phyloP scores from a whole-genome alignment of 139 green algal species.

The Chlorella vulgaris region DNA sequence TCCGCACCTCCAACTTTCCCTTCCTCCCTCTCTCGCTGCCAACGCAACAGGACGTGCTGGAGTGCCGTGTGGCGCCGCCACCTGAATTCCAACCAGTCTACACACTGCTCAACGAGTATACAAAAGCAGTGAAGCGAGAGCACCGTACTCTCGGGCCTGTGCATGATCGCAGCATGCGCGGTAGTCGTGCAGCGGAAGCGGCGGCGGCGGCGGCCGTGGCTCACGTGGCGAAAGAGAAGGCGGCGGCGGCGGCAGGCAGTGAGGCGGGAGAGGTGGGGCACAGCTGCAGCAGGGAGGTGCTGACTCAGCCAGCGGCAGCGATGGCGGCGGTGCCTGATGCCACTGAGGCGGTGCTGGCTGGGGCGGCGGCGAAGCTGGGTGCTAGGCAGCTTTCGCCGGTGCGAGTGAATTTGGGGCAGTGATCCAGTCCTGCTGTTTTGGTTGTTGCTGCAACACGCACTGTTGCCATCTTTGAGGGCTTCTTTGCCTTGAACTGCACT shows the following conservation, averaged over 20 bases:
- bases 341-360: not conserved
- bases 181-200: not conserved
- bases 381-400: not conserved
- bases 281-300: too few species aligned
- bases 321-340: too few species aligned
- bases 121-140: not conserved
- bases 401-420: not conserved
- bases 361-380: not conserved
- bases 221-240: not conserved
- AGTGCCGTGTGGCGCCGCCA: slow-evolving; percentile 17
- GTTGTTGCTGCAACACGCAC: too few species aligned
- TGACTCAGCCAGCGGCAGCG: too few species aligned
- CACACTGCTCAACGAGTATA: slow-evolving; percentile 16
- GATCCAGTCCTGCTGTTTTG: too few species aligned
- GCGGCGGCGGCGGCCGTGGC: not conserved
- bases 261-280: not conserved
- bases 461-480: too few species aligned
- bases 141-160: not conserved
- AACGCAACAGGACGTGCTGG: not conserved
- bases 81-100: slow-evolving; percentile 35
- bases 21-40: not conserved
- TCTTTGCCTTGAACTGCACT: too few species aligned
- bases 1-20: not conserved
- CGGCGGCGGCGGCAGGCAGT: not conserved
- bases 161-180: not conserved